These are phyloP conservation scores for Arthrobotrys iridis DNA, from an alignment of 2,329 filamentous ascomycete species.

Conservation along the genomic window DNA sequence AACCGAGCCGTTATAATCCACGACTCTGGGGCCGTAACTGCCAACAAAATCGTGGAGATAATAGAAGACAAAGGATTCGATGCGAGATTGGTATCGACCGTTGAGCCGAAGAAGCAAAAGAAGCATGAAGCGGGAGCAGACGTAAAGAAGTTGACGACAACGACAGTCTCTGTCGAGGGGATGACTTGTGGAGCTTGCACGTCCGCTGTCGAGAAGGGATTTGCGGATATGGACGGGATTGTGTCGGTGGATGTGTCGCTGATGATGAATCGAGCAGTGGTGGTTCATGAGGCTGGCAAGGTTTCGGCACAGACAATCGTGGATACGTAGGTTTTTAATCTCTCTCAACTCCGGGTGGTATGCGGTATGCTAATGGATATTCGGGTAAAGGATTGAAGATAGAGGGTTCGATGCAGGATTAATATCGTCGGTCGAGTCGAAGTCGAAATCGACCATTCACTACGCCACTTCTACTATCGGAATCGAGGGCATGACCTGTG, in stretches of 20 bases:
- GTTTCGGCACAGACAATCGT: constrained; percentile 77
- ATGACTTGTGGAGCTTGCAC: constrained; percentile 96
- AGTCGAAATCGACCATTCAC: constrained; percentile 62
- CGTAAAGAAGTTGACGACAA: constrained; percentile 74
- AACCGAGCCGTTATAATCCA: constrained; percentile 91
- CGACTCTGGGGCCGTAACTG: constrained; percentile 66
- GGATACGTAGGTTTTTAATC: constrained; percentile 55
- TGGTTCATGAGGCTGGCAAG: constrained; percentile 82
- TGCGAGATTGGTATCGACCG: constrained; percentile 80
- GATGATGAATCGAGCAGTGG: constrained; percentile 93
- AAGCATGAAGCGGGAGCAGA: constrained; percentile 6
- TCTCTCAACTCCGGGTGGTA: background rate
- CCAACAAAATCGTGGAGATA: constrained; percentile 31
- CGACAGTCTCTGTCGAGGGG: constrained; percentile 87
- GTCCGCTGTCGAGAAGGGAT: constrained; percentile 91
- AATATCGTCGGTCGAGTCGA: constrained; percentile 61
- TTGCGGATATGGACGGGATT: constrained; percentile 81
- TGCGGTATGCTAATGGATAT: constrained; percentile 74
- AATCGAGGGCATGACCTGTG: constrained; percentile 97
- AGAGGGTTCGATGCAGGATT: constrained; percentile 83
- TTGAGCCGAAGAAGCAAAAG: constrained; percentile 35
- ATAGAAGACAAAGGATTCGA: constrained; percentile 94
- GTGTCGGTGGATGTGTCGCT: constrained; percentile 89
- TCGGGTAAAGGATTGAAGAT: constrained; percentile 69
- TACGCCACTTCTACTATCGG: constrained; percentile 80